Percentiles rank a stretch among this genome's conserved stretches.
phyloP scores from a whole-genome alignment of 208 protist genomes.

The Trypanosoma lewisi region DNA sequence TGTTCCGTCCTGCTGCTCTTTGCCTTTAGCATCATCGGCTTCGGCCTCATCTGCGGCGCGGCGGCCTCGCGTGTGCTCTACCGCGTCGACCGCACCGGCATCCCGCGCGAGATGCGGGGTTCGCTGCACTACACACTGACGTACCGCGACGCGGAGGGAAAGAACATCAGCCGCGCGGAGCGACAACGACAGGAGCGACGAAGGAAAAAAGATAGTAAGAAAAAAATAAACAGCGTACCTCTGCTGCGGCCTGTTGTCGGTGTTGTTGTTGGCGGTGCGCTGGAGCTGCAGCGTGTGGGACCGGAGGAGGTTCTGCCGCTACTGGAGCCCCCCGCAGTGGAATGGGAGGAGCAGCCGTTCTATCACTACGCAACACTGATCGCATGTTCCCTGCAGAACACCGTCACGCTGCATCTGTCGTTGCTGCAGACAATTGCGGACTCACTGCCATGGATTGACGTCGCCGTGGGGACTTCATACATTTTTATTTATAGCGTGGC shows the following conservation, averaged over 20 bases:
- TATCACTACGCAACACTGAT: slow-evolving; percentile 55
- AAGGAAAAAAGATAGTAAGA: slow-evolving; percentile 2
- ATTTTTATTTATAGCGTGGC: slow-evolving; percentile 78
- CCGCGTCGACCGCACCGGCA: slow-evolving; percentile 35
- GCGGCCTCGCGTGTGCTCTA: slow-evolving; percentile 28
- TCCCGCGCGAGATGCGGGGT: slow-evolving; percentile 43
- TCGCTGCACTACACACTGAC: slow-evolving; percentile 46
- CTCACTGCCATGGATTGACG: slow-evolving; percentile 58
- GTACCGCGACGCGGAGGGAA: slow-evolving; percentile 24
- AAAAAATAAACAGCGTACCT: too few relatives aligned
- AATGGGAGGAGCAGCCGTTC: slow-evolving; percentile 57
- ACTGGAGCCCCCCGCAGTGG: slow-evolving; percentile 42
- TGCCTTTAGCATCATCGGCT: slow-evolving; percentile 33
- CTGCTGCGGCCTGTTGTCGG: slow-evolving; percentile 18
- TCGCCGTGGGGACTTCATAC: slow-evolving; percentile 50
- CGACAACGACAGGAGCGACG: background rate
- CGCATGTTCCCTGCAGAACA: slow-evolving; percentile 72
- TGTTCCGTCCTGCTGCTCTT: slow-evolving; percentile 65
- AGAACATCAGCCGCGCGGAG: background rate
- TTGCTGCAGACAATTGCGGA: slow-evolving; percentile 57
- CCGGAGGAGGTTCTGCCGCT: slow-evolving; percentile 53
- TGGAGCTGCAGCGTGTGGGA: slow-evolving; percentile 41
- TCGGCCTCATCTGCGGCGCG: slow-evolving; percentile 27
- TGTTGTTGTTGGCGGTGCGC: slow-evolving; percentile 58
- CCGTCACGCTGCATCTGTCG: slow-evolving; percentile 72